phyloP scores from a whole-genome alignment of 306 rosid genomes.

The Comarum palustre region DNA sequence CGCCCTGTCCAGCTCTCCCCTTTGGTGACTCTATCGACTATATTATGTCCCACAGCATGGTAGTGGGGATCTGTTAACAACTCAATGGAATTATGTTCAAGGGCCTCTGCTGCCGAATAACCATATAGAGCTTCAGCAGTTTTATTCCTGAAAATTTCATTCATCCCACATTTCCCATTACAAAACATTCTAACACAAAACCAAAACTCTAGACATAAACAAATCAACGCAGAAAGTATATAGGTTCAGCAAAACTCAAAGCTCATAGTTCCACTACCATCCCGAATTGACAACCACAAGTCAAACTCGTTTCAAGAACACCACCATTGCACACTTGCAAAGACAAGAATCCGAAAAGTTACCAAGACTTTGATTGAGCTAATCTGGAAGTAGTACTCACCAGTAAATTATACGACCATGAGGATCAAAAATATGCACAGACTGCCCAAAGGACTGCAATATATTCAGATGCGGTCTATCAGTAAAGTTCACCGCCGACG shows the following conservation, averaged over 20 bases:
- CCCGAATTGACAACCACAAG: slow-evolving; percentile 13
- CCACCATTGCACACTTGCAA: slow-evolving; percentile 19
- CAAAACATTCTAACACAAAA: background rate
- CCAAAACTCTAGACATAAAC: background rate
- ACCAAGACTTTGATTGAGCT: background rate
- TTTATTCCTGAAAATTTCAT: slow-evolving; percentile 68
- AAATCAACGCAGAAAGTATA: slow-evolving; percentile 1
- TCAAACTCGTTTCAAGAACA: slow-evolving; percentile 14
- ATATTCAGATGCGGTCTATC: slow-evolving; percentile 75
- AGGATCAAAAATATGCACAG: slow-evolving; percentile 86
- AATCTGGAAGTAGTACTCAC: slow-evolving; percentile 30
- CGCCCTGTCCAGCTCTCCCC: slow-evolving; percentile 95
- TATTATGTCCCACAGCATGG: slow-evolving; percentile 43
- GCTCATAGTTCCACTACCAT: slow-evolving; percentile 3
- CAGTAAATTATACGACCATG: slow-evolving; percentile 63
- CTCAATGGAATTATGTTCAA: slow-evolving; percentile 60
- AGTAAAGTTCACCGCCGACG: slow-evolving; percentile 67
- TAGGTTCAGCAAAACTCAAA: background rate
- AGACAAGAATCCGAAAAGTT: background rate
- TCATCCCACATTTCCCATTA: slow-evolving; percentile 18
- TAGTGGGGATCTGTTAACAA: slow-evolving; percentile 65
- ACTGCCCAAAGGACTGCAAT: slow-evolving; percentile 92
- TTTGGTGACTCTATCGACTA: slow-evolving; percentile 48
- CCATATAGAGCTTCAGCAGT: slow-evolving; percentile 83
- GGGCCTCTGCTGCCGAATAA: slow-evolving; percentile 76